These are phyloP conservation scores for Cordyceps militaris DNA, from an alignment of 2,329 filamentous ascomycete species.

Conservation along the genomic window DNA sequence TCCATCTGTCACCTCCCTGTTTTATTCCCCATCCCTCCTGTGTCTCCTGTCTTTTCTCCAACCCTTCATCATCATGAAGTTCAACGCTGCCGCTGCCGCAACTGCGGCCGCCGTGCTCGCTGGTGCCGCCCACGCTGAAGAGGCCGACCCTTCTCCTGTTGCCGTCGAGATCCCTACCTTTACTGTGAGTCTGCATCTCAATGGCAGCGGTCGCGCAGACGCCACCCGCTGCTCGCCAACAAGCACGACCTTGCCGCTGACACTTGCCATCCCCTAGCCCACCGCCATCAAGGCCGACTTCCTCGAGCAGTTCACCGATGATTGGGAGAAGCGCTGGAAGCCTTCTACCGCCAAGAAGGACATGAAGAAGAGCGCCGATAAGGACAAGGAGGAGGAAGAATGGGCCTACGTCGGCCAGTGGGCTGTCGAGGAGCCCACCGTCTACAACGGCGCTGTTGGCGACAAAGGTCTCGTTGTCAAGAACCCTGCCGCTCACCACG, in stretches of 20 bases:
- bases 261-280: slow-evolving; percentile 51
- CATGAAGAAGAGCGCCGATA: slow-evolving; percentile 56
- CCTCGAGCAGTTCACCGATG: slow-evolving; percentile 96
- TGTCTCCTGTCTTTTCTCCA: slow-evolving; percentile 1
- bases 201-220: not conserved
- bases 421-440: slow-evolving; percentile 87
- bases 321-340: slow-evolving; percentile 92
- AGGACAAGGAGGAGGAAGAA: slow-evolving; percentile 74
- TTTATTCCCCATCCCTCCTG: slow-evolving; percentile 22
- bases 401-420: slow-evolving; percentile 98
- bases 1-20: not conserved
- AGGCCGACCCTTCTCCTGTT: slow-evolving; percentile 55
- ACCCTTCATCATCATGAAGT: slow-evolving; percentile 59
- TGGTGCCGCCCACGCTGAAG: slow-evolving; percentile 62
- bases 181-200: slow-evolving; percentile 57
- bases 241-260: slow-evolving; percentile 13
- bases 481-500: slow-evolving; percentile 95
- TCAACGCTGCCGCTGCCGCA: slow-evolving; percentile 70
- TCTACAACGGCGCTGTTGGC: slow-evolving; percentile 86
- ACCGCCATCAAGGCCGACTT: slow-evolving; percentile 86
- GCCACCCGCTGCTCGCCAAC: slow-evolving; percentile 2
- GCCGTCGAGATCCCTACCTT: slow-evolving; percentile 70
- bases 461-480: slow-evolving; percentile 98
- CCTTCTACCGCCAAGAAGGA: slow-evolving; percentile 96
- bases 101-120: slow-evolving; percentile 67